Evolutionary conservation across 208 protist species (phyloP), one percentile per base, ranked within the genome.

Genomic region (Novymonas esmeraldas): DNA sequence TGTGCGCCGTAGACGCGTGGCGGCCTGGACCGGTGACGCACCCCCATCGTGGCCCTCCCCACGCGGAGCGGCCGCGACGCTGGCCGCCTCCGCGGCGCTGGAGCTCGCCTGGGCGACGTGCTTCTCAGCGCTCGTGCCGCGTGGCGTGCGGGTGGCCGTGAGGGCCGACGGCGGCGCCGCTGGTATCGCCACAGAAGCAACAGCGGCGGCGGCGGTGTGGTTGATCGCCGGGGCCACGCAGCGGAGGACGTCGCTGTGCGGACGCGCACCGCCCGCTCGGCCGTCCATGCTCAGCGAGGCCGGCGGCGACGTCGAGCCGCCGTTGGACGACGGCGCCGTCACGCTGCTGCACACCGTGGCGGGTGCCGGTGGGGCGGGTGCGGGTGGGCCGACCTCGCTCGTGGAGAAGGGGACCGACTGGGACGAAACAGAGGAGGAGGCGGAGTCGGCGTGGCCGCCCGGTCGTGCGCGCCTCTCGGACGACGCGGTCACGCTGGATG

Each of bases 401-500:
- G n/a, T n/a, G n/a, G n/a, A n/a, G n/a, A n/a, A n/a, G n/a, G n/a
- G n/a, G n/a, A n/a, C n/a, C n/a, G n/a, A n/a, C n/a, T n/a, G n/a
- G n/a, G n/a, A n/a, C n/a, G n/a, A n/a, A n/a, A n/a, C n/a, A n/a
- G n/a, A n/a, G n/a, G 1, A 56, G 14, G 50, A 56, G 10, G 24
- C 16, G 14, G 50, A 56, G 14, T 56, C 18, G 18, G 50, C 14
- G 50, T 56, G 13, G n/a, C 29, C 20, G 50, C 29, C n/a, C 29
- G 18, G 13, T 31, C 50, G 50, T 38, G 50, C 33, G 56, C 33
- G n/a, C 39, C 34, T 38, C 26, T 29, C 34, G 26, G 28, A 64
- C 66, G 57, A 64, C 39, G 41, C 39, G 26, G 13, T 36, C n/a
- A 16, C 29, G 49, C 66, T 72, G 44, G 66, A 72, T 29, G 56